phyloP scores from a whole-genome alignment of 208 protist species.

The Zelonia costaricensis region DNA sequence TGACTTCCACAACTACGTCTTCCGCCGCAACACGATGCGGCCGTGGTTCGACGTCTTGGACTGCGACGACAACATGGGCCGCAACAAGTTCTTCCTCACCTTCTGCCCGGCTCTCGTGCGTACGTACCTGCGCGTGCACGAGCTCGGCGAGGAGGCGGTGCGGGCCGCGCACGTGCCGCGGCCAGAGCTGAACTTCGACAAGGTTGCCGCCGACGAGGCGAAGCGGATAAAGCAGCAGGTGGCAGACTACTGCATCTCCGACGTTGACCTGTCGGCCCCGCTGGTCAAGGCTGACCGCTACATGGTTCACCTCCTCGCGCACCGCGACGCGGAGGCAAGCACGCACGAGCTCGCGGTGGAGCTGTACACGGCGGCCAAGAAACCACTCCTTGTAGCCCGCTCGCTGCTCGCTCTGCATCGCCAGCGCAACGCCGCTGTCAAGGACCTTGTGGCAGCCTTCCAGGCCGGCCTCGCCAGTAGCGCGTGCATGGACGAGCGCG shows the following conservation, averaged over 20 bases:
- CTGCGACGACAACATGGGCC: constrained; percentile 67
- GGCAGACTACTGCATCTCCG: constrained; percentile 57
- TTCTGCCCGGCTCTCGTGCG: constrained; percentile 73
- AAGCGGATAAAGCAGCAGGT: constrained; percentile 61
- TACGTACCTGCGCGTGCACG: constrained; percentile 77
- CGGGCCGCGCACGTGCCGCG: constrained; percentile 69
- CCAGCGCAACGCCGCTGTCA: constrained; percentile 30
- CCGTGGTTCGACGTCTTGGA: constrained; percentile 94
- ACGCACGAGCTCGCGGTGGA: constrained; percentile 75
- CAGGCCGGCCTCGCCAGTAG: constrained; percentile 34
- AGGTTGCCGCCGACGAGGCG: constrained; percentile 47
- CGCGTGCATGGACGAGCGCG: constrained; percentile 43
- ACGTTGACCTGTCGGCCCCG: constrained; percentile 71
- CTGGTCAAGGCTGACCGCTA: constrained; percentile 80
- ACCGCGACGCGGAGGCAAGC: constrained; percentile 37
- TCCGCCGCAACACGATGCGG: constrained; percentile 94
- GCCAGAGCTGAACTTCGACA: constrained; percentile 47
- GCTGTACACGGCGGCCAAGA: constrained; percentile 61
- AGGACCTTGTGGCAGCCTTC: constrained; percentile 43
- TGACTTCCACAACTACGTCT: constrained; percentile 98
- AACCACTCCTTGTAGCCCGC: constrained; percentile 68
- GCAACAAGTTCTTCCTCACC: constrained; percentile 81
- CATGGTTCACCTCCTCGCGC: constrained; percentile 52
- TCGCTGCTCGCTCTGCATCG: constrained; percentile 48
- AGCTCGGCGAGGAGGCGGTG: constrained; percentile 69